Percentiles rank a stretch among this genome's conserved stretches.
These are phyloP conservation scores for Platanthera guangdongensis DNA, from an alignment of 106 monocot genomes.

Conservation along the genomic window DNA sequence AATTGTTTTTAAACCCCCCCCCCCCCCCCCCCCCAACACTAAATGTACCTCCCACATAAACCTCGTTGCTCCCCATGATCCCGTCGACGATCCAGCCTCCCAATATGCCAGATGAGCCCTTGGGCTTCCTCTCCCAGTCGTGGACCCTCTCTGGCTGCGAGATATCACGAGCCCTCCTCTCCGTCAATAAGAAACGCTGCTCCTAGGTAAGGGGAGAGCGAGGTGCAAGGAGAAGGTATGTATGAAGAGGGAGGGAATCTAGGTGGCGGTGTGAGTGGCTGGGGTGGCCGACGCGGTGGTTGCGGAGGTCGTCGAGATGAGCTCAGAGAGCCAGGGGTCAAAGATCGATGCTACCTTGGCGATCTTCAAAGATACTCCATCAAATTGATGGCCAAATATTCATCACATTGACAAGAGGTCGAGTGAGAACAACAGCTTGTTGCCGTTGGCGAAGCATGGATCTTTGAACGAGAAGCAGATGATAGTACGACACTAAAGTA, in stretches of 20 bases:
- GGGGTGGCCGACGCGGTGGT: too few species aligned
- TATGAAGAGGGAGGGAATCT: too few species aligned
- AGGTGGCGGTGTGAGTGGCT: too few species aligned
- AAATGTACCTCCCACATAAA: too few species aligned
- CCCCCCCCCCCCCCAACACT: too few species aligned
- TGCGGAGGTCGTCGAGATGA: too few species aligned
- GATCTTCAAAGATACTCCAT: not conserved
- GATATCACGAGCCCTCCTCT: conserved; percentile 67
- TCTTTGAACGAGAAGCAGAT: not conserved
- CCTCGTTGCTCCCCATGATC: not conserved
- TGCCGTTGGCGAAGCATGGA: not conserved
- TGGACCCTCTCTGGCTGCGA: conserved; percentile 83
- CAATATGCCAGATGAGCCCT: conserved; percentile 72
- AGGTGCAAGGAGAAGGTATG: conserved; percentile 46
- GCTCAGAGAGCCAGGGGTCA: too few species aligned
- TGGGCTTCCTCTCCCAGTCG: conserved; percentile 83
- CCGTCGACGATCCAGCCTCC: conserved; percentile 43
- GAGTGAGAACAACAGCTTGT: not conserved
- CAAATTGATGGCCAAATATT: not conserved
- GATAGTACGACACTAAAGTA: not conserved
- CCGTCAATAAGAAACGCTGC: conserved; percentile 43
- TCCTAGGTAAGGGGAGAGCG: conserved; percentile 16
- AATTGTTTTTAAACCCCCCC: too few species aligned
- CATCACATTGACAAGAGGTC: not conserved
- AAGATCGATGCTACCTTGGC: too few species aligned